These are phyloP conservation scores for Scedosporium minutisporum DNA, from an alignment of 2,329 filamentous ascomycete species.

Conservation along the genomic window DNA sequence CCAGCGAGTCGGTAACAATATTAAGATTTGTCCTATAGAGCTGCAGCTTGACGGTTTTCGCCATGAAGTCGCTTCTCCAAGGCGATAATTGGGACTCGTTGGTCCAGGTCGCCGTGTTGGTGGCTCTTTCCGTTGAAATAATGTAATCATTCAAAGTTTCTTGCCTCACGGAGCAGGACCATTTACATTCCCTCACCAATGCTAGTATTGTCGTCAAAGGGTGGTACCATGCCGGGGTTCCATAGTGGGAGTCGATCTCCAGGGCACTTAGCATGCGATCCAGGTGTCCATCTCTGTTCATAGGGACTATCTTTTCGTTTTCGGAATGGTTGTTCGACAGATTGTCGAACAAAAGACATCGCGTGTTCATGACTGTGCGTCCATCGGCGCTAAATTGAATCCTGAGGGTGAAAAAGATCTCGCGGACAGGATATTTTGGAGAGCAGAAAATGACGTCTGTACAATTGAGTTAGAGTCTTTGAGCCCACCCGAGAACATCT, in stretches of 20 bases:
- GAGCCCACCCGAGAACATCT: constrained; percentile 24
- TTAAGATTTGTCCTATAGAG: not conserved
- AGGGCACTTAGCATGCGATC: not conserved
- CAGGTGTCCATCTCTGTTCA: not conserved
- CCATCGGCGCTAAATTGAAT: constrained; percentile 52
- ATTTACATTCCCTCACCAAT: not conserved
- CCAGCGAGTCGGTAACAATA: not conserved
- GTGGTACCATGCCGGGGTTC: not conserved
- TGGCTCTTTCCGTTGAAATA: not conserved
- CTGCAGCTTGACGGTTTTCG: not conserved
- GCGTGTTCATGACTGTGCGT: constrained; percentile 35
- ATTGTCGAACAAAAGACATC: not conserved
- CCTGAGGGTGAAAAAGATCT: constrained; percentile 24
- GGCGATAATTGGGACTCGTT: not conserved
- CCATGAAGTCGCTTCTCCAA: not conserved
- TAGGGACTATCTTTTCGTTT: not conserved
- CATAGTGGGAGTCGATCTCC: not conserved
- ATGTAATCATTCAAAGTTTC: not conserved
- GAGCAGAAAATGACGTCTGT: constrained; percentile 38
- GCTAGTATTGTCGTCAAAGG: not conserved
- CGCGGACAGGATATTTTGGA: not conserved
- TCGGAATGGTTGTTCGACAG: not conserved
- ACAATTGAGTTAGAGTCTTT: constrained; percentile 46
- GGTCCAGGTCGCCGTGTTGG: not conserved
- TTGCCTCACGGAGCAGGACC: not conserved